Conservation (phyloP, 805 yeast genomes). For the Grigorovia transvaalensis region DNA sequence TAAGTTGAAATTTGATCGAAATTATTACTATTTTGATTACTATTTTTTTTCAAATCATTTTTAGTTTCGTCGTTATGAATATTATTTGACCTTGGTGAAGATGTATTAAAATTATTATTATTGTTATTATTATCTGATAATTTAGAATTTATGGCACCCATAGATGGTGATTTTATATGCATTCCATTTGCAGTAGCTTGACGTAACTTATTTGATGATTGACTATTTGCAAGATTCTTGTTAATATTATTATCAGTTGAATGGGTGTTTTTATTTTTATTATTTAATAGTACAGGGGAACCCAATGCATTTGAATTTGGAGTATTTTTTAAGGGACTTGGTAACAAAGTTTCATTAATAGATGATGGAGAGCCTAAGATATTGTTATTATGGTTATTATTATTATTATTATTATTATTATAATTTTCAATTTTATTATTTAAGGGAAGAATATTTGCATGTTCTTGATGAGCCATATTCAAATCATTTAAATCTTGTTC, state of each 20-base stretch:
- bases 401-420: neutral
- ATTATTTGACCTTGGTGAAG: neutral
- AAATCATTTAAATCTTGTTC: slow-evolving; percentile 1
- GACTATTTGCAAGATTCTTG: neutral
- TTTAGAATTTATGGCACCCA: neutral
- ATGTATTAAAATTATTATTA: neutral
- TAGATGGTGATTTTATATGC: neutral
- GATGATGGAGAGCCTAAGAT: neutral
- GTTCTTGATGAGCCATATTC: neutral
- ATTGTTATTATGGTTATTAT: neutral
- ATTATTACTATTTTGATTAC: too few species aligned
- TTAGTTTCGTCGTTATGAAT: neutral
- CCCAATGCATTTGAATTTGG: slow-evolving; percentile 11
- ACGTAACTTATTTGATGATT: neutral
- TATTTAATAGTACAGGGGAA: slow-evolving; percentile 16
- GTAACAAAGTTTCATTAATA: neutral
- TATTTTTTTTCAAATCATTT: too few species aligned
- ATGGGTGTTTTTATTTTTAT: neutral
- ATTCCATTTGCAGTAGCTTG: neutral
- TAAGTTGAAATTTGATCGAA: neutral
- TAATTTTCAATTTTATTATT: too few species aligned
- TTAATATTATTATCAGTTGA: neutral
- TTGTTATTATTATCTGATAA: neutral
- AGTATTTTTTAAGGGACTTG: neutral
- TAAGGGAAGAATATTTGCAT: neutral